phyloP scores from a whole-genome alignment of 495 filamentous ascomycete genomes.

The Podospora pseudopauciseta region DNA sequence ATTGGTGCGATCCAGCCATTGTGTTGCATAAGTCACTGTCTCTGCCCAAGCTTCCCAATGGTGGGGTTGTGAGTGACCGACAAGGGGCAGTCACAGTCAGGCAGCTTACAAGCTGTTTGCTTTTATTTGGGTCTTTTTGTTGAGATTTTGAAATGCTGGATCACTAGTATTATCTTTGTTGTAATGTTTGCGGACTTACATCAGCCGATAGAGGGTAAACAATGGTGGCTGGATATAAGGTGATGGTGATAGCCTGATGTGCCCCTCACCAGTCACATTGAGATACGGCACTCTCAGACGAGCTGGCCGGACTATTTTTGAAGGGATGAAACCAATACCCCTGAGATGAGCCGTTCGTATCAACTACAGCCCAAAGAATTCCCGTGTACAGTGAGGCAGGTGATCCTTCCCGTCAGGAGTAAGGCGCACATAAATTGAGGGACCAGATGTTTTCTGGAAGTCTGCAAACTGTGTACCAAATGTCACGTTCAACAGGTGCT shows the following conservation, averaged over 20 bases:
- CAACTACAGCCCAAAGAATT: background rate
- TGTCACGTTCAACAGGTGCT: background rate
- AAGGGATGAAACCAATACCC: constrained; percentile 5
- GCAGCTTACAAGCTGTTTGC: background rate
- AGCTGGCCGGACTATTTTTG: background rate
- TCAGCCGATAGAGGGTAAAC: background rate
- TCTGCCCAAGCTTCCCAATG: background rate
- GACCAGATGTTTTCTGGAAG: background rate
- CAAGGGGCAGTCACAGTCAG: background rate
- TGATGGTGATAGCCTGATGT: background rate
- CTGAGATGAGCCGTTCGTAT: background rate
- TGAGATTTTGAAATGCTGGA: background rate
- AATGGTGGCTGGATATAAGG: background rate
- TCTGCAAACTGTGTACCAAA: background rate
- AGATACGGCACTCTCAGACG: background rate
- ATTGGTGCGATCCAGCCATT: constrained; percentile 20
- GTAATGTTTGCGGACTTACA: background rate
- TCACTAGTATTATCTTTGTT: background rate
- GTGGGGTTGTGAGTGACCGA: background rate
- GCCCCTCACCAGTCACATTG: background rate
- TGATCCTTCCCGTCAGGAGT: constrained; percentile 1
- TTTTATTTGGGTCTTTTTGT: background rate
- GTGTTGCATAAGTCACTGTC: constrained; percentile 20
- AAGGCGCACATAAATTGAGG: background rate
- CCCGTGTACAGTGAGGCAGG: background rate